These are phyloP conservation scores for Crassisporium funariophilum DNA, from an alignment of 768 basidiomycete genomes.

Conservation along the genomic window DNA sequence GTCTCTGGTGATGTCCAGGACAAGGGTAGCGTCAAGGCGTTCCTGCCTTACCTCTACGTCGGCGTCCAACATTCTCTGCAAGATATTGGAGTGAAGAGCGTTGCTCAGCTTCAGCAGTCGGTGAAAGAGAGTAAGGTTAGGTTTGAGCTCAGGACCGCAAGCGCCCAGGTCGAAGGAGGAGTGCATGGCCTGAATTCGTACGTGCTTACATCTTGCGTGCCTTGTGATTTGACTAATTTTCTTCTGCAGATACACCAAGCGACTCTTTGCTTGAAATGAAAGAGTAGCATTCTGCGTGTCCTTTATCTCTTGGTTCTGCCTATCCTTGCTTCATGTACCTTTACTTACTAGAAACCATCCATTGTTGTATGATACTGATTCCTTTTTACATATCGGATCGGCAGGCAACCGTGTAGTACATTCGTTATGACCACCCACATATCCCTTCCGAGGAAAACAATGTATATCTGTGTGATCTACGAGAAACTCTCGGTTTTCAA, in stretches of 20 bases:
- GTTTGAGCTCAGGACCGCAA: conserved; percentile 93
- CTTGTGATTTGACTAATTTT: background rate
- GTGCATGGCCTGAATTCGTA: conserved; percentile 95
- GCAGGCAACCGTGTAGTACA: no score
- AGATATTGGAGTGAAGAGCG: conserved; percentile 80
- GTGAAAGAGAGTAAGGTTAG: conserved; percentile 70
- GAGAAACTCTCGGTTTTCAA: no score
- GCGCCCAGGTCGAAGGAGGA: conserved; percentile 94
- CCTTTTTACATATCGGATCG: no score
- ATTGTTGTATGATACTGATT: no score
- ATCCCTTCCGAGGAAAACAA: no score
- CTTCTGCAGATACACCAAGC: conserved; percentile 18
- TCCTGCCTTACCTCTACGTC: conserved; percentile 81
- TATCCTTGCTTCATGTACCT: no score
- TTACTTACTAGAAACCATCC: no score
- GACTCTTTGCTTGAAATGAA: conserved; percentile 16
- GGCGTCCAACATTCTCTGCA: conserved; percentile 94
- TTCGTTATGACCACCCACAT: no score
- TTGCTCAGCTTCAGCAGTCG: conserved; percentile 65
- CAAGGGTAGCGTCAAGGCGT: conserved; percentile 92
- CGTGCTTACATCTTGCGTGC: conserved; percentile 1
- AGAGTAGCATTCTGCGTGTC: background rate
- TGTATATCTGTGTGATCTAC: no score
- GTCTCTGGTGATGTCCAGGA: conserved; percentile 97
- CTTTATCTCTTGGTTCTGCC: no score